A percentile compares a stretch with the other conserved stretches of the same genome.
Evolutionary conservation across 345 rosid species (phyloP).

Genomic region (Erucastrum elatum): DNA sequence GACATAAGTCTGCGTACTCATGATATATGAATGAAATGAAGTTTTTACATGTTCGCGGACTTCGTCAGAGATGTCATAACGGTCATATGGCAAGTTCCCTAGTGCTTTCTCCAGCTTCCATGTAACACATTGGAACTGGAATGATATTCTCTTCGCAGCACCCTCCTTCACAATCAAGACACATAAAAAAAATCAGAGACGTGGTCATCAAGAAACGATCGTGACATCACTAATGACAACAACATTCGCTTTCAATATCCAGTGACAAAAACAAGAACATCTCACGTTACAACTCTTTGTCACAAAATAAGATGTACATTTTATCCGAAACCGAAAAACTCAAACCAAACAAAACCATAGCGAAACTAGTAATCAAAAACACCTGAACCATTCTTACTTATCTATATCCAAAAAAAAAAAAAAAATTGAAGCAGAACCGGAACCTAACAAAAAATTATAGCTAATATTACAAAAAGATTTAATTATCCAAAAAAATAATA

Average conservation of each 20-base stretch:
- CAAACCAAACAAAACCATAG: background rate
- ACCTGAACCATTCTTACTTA: background rate
- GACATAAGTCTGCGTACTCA: background rate
- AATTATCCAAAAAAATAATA: too few species aligned
- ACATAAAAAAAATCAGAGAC: slow-evolving; percentile 46
- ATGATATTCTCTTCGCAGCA: slow-evolving; percentile 63
- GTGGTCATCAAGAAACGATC: slow-evolving; percentile 6
- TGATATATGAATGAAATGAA: background rate
- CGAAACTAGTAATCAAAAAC: background rate
- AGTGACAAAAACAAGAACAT: background rate
- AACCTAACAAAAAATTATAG: too few species aligned
- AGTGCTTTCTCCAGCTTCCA: slow-evolving; percentile 86
- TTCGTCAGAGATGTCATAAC: slow-evolving; percentile 76
- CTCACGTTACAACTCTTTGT: background rate
- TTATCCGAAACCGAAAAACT: background rate
- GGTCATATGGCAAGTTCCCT: slow-evolving; percentile 61
- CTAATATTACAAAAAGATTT: too few species aligned
- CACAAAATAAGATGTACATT: background rate
- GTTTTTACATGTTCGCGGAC: slow-evolving; percentile 74
- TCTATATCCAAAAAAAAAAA: background rate
- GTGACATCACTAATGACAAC: slow-evolving; percentile 27
- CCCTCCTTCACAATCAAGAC: slow-evolving; percentile 62
- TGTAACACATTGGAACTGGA: slow-evolving; percentile 79
- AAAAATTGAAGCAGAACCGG: background rate
- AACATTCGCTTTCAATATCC: background rate